These are phyloP conservation scores for Eucalyptus sp. DNA, from an alignment of 345 rosid genomes.

Conservation along the genomic window DNA sequence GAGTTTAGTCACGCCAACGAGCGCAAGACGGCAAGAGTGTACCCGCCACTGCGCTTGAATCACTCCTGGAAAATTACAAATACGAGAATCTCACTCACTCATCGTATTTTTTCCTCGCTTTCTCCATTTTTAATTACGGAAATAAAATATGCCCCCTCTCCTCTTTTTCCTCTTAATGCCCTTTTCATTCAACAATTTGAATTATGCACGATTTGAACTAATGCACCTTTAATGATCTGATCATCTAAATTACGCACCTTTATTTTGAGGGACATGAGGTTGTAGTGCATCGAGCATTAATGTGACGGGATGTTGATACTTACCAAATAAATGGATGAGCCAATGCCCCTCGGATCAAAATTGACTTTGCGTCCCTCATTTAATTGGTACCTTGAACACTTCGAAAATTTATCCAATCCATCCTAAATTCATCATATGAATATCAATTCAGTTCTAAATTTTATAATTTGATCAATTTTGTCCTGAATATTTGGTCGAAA, in stretches of 20 bases:
- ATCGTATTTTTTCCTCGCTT: not conserved
- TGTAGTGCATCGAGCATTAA: not conserved
- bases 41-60: not conserved
- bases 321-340: not conserved
- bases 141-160: not conserved
- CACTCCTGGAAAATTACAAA: not conserved
- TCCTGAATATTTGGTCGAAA: not conserved
- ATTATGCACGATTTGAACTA: not conserved
- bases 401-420: rapidly evolving
- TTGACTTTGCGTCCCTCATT: not conserved
- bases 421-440: rapidly evolving
- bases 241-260: not conserved
- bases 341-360: not conserved
- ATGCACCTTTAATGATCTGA: not conserved
- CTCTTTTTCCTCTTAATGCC: not conserved
- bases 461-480: not conserved
- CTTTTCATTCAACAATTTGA: not conserved
- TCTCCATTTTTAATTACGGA: not conserved
- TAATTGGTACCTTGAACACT: not conserved
- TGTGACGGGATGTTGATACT: not conserved
- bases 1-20: not conserved
- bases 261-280: not conserved
- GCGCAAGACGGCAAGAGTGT: too few species aligned
- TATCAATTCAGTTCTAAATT: rapidly evolving
- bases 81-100: not conserved